Evolutionary conservation across 306 rosid genomes (phyloP).

Genomic region (Citrullus amarus): DNA sequence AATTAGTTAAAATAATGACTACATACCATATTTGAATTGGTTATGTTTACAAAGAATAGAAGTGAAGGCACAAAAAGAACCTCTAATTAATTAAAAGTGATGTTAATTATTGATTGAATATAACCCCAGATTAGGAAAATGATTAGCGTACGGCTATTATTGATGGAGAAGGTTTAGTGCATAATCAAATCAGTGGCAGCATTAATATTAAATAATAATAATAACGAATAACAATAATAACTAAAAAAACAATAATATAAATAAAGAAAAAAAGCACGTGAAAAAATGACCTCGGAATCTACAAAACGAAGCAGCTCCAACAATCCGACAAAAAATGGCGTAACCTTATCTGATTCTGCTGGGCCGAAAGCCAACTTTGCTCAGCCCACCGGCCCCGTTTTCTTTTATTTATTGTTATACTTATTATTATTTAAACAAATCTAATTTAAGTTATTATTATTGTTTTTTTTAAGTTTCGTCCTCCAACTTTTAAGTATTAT

Average conservation of each 20-base stretch:
- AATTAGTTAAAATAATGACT: background rate
- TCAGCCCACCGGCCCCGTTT: background rate
- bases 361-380: slow-evolving; percentile 7
- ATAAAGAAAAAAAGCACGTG: background rate
- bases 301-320: background rate
- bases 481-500: background rate
- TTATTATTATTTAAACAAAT: background rate
- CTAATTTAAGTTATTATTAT: background rate
- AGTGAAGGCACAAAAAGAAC: background rate
- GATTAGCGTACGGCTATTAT: background rate
- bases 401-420: background rate
- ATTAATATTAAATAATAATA: no score
- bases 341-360: background rate
- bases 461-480: background rate
- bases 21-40: background rate
- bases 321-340: background rate
- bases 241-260: no score
- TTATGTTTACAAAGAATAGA: background rate
- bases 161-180: background rate
- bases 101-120: background rate
- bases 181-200: background rate
- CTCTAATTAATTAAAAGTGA: background rate
- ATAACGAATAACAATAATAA: no score
- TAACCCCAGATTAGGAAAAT: background rate
- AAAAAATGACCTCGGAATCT: background rate